Conservation (phyloP, 2,329 filamentous ascomycete species). For the Monilinia fructigena region DNA sequence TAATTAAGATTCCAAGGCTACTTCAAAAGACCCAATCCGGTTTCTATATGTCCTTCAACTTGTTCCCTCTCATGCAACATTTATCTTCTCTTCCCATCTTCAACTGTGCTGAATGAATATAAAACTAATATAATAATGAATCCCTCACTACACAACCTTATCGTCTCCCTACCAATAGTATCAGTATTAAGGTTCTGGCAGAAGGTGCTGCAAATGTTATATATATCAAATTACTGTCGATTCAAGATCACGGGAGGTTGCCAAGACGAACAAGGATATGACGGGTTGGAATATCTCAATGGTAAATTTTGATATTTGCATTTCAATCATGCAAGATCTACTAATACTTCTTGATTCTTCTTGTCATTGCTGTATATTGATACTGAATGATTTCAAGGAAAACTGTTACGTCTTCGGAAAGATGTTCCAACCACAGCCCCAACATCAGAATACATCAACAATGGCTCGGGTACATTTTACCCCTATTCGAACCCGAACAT, state of each 20-base stretch:
- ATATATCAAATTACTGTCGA: conserved; percentile 56
- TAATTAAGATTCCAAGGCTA: neutral
- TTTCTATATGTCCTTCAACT: neutral
- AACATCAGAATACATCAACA: conserved; percentile 43
- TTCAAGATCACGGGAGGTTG: conserved; percentile 31
- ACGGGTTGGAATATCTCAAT: conserved; percentile 23
- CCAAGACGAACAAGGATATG: conserved; percentile 22
- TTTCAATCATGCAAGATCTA: neutral
- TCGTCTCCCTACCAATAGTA: neutral
- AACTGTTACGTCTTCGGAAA: conserved; percentile 62
- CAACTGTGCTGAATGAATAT: neutral
- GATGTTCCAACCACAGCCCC: conserved; percentile 50
- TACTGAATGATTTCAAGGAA: conserved; percentile 41
- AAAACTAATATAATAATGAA: neutral
- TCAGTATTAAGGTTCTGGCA: conserved; percentile 40
- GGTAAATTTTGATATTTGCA: neutral
- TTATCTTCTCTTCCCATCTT: neutral
- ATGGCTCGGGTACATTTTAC: conserved; percentile 53
- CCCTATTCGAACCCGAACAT: conserved; percentile 53
- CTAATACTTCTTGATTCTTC: neutral
- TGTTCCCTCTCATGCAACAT: neutral
- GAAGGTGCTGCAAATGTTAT: conserved; percentile 79
- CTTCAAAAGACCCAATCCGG: conserved; percentile 7
- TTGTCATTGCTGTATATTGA: neutral
- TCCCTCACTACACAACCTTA: neutral